These are phyloP conservation scores for Cladophialophora yegresii DNA, from an alignment of 2,329 filamentous ascomycete genomes.

Conservation along the genomic window DNA sequence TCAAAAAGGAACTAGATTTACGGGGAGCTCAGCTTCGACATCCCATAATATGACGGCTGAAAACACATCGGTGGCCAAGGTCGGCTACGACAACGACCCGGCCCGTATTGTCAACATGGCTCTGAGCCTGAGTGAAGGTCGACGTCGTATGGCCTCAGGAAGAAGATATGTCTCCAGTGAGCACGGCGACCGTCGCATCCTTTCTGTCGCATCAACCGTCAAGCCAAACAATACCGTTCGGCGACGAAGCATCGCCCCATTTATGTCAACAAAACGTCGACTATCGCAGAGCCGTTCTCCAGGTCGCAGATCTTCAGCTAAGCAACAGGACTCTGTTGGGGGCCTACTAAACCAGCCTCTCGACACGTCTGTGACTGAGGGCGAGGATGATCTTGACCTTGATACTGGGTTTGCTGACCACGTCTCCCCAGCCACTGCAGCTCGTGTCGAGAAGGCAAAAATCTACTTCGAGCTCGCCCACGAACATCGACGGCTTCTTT, in stretches of 20 bases:
- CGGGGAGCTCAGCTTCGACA: constrained; percentile 15
- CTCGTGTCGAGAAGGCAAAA: constrained; percentile 80
- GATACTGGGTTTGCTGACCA: constrained; percentile 46
- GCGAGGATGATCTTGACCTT: constrained; percentile 38
- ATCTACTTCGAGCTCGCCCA: constrained; percentile 81
- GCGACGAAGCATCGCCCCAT: constrained; percentile 27
- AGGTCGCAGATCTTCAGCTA: constrained; percentile 35
- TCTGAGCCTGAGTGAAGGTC: constrained; percentile 80
- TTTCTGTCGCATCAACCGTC: constrained; percentile 26
- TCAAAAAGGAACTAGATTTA: constrained; percentile 13
- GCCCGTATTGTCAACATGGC: constrained; percentile 92
- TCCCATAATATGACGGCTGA: constrained; percentile 14
- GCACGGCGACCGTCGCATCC: constrained; percentile 30
- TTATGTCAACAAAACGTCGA: constrained; percentile 28
- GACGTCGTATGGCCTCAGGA: constrained; percentile 61
- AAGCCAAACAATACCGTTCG: constrained; percentile 22
- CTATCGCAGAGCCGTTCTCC: constrained; percentile 29
- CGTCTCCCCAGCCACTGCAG: constrained; percentile 77
- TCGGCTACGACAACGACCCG: constrained; percentile 69
- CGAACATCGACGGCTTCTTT: constrained; percentile 79
- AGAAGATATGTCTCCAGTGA: constrained; percentile 45
- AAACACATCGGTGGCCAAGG: constrained; percentile 11
- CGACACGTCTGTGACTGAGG: constrained; percentile 29
- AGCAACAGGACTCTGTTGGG: constrained; percentile 37
- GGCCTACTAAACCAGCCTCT: constrained; percentile 16